Evolutionary conservation across 2,329 filamentous ascomycete species (phyloP), one percentile per base, ranked within the genome.

Genomic region (Thermothelomyces thermophilus): DNA sequence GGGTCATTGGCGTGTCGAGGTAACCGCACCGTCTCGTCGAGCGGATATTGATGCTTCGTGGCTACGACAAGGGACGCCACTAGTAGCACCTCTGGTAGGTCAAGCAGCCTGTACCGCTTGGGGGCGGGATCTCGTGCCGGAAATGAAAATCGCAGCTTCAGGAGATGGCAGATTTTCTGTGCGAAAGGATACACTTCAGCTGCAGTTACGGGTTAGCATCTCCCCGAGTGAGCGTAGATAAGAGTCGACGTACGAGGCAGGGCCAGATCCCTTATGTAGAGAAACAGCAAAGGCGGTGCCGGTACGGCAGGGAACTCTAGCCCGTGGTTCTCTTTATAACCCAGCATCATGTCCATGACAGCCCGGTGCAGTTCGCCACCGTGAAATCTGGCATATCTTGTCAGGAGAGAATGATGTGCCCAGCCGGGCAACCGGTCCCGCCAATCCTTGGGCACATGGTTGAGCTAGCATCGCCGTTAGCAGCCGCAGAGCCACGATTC

Each of bases 31-130:
- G 74, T 60, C 19, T 71, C 70, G 60, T 88, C 81, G 39, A 95
- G 80, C 0, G 91, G 88, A 59, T 88, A 90, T 17, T 86, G 73
- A 2, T 95, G 66, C 60, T 96, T 96, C 3, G 85, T 82, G 3
- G 86, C 81, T 13, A 95, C 74, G 2, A 95, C 71, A 3, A 95
- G 66, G 3, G 88, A 70, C 3, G 83, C 75, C 48, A 89, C 73
- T 1, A 96, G 69, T 37, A 86, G 78, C 5, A 87, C 72, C 61
- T 97, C 93, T 0, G 93, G 89, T 54, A 85, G 77, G 44, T 81
- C 73, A 14, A 83, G 68, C 52, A 73, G 67, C 52, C 68, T 67
- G 46, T 65, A 45, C 40, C 51, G 45, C 20, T 47, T 51, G 20
- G 40, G 41, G 7, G 41, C 13, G 1, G 36, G 19, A 7, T 43